Conservation (phyloP, 176 grass and related monocot genomes). For the Zizania latifolia region DNA sequence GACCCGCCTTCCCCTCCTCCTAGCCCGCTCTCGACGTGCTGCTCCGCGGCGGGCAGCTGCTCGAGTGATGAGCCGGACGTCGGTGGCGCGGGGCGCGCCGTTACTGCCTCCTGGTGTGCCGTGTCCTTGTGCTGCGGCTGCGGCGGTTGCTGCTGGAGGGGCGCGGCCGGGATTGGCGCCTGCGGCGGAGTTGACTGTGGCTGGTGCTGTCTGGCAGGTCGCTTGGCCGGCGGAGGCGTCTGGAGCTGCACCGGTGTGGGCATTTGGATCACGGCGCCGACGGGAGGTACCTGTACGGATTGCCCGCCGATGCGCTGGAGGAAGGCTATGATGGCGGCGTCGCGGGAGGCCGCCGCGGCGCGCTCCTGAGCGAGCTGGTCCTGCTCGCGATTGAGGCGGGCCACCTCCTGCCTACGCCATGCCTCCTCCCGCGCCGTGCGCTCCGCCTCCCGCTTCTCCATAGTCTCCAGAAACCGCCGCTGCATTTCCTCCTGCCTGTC, state of each 20-base stretch:
- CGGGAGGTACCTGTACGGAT: slow-evolving; percentile 26
- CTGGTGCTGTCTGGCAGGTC: slow-evolving; percentile 27
- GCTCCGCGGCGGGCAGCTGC: slow-evolving; percentile 24
- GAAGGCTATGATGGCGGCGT: slow-evolving; percentile 68
- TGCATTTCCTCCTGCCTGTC: slow-evolving; percentile 83
- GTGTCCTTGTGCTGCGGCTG: slow-evolving; percentile 18
- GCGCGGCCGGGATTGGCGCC: slow-evolving; percentile 31
- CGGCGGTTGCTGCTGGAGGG: slow-evolving; percentile 43
- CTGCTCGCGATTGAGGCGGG: slow-evolving; percentile 75
- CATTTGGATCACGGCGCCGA: not conserved
- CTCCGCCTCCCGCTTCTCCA: slow-evolving; percentile 81
- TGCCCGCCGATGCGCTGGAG: slow-evolving; percentile 77
- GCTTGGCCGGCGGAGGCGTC: slow-evolving; percentile 15
- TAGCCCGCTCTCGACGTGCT: slow-evolving; percentile 15
- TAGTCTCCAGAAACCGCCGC: slow-evolving; percentile 70
- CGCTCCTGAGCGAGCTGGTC: slow-evolving; percentile 80
- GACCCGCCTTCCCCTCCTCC: slow-evolving; percentile 29
- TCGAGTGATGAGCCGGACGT: slow-evolving; percentile 28
- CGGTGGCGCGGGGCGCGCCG: slow-evolving; percentile 17
- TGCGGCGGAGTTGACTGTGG: slow-evolving; percentile 1
- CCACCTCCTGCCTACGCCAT: slow-evolving; percentile 88
- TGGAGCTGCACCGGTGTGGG: slow-evolving; percentile 13
- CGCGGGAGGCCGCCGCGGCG: slow-evolving; percentile 62
- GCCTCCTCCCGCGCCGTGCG: slow-evolving; percentile 78
- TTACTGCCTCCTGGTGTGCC: slow-evolving; percentile 15